These are phyloP conservation scores for Martensiomyces pterosporus DNA, from an alignment of 192 early-diverging fungal genomes.

Conservation along the genomic window DNA sequence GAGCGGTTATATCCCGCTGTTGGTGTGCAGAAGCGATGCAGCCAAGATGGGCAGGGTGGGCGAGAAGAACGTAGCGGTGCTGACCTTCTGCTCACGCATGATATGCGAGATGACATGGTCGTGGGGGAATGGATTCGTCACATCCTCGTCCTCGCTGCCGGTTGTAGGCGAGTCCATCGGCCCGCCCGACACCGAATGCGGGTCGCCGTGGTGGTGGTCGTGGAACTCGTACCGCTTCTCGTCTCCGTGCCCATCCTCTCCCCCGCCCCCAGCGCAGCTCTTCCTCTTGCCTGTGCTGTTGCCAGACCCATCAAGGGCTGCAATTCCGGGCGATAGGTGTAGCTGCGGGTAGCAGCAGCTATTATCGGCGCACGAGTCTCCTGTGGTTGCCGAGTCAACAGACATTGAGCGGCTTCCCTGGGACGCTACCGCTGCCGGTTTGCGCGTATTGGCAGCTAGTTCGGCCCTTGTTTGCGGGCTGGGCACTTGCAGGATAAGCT, in stretches of 20 bases:
- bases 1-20: no score
- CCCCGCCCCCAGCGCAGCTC: slow-evolving; percentile 4
- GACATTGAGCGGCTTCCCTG: slow-evolving; percentile 14
- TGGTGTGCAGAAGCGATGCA: slow-evolving; percentile 42
- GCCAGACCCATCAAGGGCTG: not conserved
- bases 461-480: slow-evolving; percentile 35
- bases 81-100: slow-evolving; percentile 51
- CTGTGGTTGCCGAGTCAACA: slow-evolving; percentile 24
- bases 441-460: slow-evolving; percentile 25
- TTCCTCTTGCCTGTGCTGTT: slow-evolving; percentile 35
- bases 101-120: slow-evolving; percentile 51
- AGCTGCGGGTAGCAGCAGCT: slow-evolving; percentile 11
- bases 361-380: slow-evolving; percentile 19
- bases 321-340: not conserved
- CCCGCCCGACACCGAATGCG: slow-evolving; percentile 29
- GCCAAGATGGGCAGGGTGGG: slow-evolving; percentile 49
- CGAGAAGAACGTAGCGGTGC: slow-evolving; percentile 50
- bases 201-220: slow-evolving; percentile 47
- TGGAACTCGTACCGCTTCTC: slow-evolving; percentile 49
- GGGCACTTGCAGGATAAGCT: slow-evolving; percentile 31
- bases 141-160: slow-evolving; percentile 51
- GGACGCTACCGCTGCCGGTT: slow-evolving; percentile 12
- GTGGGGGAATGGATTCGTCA: slow-evolving; percentile 46
- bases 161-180: slow-evolving; percentile 14
- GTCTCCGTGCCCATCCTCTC: slow-evolving; percentile 39